These are phyloP conservation scores for Pestalotiopsis sp. DNA, from an alignment of 2,329 filamentous ascomycete genomes.

Conservation along the genomic window DNA sequence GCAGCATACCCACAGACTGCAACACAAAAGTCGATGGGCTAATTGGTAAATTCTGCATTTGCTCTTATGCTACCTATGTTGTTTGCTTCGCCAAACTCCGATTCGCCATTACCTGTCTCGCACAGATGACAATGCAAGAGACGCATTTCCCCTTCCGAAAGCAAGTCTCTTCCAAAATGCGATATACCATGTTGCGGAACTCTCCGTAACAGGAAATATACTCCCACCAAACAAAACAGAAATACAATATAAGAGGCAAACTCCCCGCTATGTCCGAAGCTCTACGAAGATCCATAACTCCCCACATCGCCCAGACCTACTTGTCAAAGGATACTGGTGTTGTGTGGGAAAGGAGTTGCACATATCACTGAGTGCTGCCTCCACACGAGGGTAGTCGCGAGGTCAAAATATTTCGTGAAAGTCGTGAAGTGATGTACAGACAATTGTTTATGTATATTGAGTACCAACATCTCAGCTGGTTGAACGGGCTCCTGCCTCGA, in stretches of 20 bases:
- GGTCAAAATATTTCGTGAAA: conserved; percentile 1
- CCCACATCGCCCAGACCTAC: not conserved
- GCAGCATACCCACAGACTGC: no score
- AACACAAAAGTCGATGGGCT: no score
- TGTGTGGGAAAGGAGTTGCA: not conserved
- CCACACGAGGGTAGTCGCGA: not conserved
- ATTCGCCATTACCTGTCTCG: not conserved
- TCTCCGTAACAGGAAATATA: not conserved
- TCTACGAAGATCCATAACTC: not conserved
- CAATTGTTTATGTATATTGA: conserved; percentile 9
- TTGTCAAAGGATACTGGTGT: not conserved
- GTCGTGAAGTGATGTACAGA: conserved; percentile 11
- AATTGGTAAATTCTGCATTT: not conserved
- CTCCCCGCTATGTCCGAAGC: conserved; percentile 4
- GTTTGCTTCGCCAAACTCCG: conserved; percentile 5
- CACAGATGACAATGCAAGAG: not conserved
- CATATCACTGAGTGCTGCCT: not conserved
- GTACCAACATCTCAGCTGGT: conserved; percentile 13
- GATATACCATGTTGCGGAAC: not conserved
- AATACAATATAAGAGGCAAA: conserved; percentile 2
- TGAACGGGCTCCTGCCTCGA: conserved; percentile 44
- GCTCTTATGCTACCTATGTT: not conserved
- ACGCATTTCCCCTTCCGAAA: not conserved
- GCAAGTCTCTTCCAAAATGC: not conserved
- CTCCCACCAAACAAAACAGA: not conserved